Percentiles rank a stretch among this genome's conserved stretches.
Evolutionary conservation across 495 filamentous ascomycete genomes (phyloP).

Genomic region (Xylaria bambusicola): DNA sequence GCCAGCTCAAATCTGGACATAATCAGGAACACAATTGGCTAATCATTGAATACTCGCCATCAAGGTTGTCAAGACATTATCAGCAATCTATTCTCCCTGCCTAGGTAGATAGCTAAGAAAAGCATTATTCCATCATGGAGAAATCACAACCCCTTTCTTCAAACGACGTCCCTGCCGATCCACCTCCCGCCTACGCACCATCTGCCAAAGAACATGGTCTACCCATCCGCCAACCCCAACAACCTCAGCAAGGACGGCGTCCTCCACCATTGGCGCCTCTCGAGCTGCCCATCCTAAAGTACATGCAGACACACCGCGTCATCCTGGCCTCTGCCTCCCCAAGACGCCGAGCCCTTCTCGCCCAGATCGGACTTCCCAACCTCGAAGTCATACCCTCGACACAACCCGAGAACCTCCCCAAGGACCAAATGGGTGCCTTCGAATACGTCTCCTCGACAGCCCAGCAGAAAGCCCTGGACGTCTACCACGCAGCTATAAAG

Average conservation of each 20-base stretch:
- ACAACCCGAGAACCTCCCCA: slow-evolving; percentile 79
- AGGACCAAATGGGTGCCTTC: slow-evolving; percentile 70
- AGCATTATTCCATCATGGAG: slow-evolving; percentile 24
- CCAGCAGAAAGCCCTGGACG: slow-evolving; percentile 72
- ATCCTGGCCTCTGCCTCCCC: slow-evolving; percentile 90
- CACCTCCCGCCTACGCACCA: slow-evolving; percentile 47
- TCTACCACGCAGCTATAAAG: slow-evolving; percentile 60
- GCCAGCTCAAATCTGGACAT: neutral
- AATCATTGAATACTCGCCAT: neutral
- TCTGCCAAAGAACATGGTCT: slow-evolving; percentile 42
- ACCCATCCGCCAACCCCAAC: slow-evolving; percentile 27
- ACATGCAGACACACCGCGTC: slow-evolving; percentile 70
- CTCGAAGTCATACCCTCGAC: slow-evolving; percentile 81
- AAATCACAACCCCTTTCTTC: slow-evolving; percentile 25
- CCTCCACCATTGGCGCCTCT: slow-evolving; percentile 71
- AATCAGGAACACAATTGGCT: neutral
- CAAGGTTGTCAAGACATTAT: too few relatives aligned
- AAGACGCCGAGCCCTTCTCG: slow-evolving; percentile 75
- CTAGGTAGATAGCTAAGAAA: neutral
- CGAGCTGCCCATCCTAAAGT: slow-evolving; percentile 71
- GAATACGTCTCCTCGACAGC: slow-evolving; percentile 92
- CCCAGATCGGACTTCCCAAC: slow-evolving; percentile 70
- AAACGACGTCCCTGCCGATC: slow-evolving; percentile 38
- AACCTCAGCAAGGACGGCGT: slow-evolving; percentile 33
- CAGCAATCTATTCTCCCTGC: too few relatives aligned